phyloP scores from a whole-genome alignment of 208 protist genomes.

The Novymonas esmeraldas region DNA sequence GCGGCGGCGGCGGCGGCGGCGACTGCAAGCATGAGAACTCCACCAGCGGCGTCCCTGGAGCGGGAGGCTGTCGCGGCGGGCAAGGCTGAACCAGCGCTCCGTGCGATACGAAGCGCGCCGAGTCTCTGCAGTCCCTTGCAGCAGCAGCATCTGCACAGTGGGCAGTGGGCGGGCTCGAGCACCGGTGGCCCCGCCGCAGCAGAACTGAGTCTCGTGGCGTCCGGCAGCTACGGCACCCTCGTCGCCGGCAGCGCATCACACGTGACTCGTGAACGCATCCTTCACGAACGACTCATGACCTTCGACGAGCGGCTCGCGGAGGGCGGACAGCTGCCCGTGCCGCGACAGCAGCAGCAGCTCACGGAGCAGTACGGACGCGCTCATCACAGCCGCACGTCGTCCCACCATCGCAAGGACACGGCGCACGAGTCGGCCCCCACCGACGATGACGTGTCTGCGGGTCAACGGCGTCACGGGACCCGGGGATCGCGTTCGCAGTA shows the following conservation, averaged over 20 bases:
- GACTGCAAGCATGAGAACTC: too few species aligned
- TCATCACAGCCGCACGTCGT: conserved; percentile 20
- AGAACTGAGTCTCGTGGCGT: background rate
- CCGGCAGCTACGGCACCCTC: background rate
- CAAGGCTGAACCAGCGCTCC: background rate
- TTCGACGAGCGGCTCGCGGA: conserved; percentile 49
- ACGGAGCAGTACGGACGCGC: conserved; percentile 43
- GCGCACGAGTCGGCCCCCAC: background rate
- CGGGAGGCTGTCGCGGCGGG: conserved; percentile 10
- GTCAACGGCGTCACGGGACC: too few species aligned
- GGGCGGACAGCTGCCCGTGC: conserved; percentile 36
- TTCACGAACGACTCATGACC: conserved; percentile 37
- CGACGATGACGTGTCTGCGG: too few species aligned
- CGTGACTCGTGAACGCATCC: conserved; percentile 3
- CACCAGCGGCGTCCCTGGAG: conserved; percentile 2
- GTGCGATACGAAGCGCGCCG: background rate
- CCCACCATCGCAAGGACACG: background rate
- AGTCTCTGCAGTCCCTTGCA: conserved; percentile 3
- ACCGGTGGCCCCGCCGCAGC: background rate
- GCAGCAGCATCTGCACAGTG: conserved; percentile 1
- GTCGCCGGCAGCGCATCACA: background rate
- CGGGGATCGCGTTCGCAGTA: too few species aligned
- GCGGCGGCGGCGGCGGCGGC: too few species aligned
- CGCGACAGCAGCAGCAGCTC: conserved; percentile 33
- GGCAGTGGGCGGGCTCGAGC: background rate